A percentile compares a stretch with the other conserved stretches of the same genome.
phyloP scores from a whole-genome alignment of 495 filamentous ascomycete species.

The Beverwykella pulmonaria region DNA sequence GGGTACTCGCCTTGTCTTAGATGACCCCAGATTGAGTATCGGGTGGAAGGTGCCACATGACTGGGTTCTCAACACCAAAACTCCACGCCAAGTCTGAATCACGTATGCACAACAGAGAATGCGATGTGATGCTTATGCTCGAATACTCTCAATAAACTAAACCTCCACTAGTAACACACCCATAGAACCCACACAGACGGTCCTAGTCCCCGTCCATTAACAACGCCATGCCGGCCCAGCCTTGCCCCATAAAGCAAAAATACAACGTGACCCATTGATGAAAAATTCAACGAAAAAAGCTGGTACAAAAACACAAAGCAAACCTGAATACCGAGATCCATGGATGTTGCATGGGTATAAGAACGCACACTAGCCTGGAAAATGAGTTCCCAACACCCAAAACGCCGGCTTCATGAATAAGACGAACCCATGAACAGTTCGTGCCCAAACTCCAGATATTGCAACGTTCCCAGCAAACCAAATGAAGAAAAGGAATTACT shows the following conservation, averaged over 20 bases:
- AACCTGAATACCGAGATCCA: constrained; percentile 1
- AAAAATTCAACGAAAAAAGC: too few species aligned
- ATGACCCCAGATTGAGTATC: background rate
- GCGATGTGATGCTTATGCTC: background rate
- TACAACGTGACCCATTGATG: too few species aligned
- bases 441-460: constrained; percentile 6
- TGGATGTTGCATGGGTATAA: constrained; percentile 7
- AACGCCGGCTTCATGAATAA: background rate
- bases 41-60: background rate
- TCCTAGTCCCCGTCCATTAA: background rate
- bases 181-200: background rate
- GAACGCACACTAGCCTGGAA: background rate
- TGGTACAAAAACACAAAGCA: constrained; percentile 4
- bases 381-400: background rate
- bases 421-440: background rate
- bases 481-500: constrained; percentile 18
- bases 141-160: background rate
- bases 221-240: background rate
- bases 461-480: constrained; percentile 3
- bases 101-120: background rate
- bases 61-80: background rate
- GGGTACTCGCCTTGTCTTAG: background rate
- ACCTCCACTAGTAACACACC: background rate
- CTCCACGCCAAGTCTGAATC: background rate
- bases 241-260: background rate